Percentiles rank a stretch among this genome's conserved stretches.
Conservation (phyloP, 768 basidiomycete genomes). For the Dentipellis fragilis region DNA sequence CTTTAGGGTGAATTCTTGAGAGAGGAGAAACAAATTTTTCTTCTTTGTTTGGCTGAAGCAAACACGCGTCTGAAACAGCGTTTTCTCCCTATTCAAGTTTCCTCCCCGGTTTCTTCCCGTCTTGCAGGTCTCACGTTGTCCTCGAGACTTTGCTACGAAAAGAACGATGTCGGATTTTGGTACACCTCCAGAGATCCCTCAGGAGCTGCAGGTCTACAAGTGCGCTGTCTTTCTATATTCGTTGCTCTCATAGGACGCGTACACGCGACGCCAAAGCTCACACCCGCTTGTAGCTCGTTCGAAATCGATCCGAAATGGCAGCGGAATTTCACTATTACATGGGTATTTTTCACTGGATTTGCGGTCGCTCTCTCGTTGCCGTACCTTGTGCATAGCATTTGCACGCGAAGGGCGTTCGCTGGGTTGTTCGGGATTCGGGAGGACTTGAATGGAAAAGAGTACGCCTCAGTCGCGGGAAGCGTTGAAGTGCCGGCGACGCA, state of each 20-base stretch:
- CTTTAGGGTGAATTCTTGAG: too few species aligned
- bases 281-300: slow-evolving; percentile 45
- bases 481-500: slow-evolving; percentile 10
- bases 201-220: slow-evolving; percentile 58
- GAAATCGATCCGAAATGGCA: slow-evolving; percentile 72
- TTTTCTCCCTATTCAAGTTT: too few species aligned
- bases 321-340: slow-evolving; percentile 58
- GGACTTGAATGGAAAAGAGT: slow-evolving; percentile 22
- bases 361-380: slow-evolving; percentile 42
- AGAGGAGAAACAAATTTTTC: too few species aligned
- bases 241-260: not conserved
- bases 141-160: too few species aligned
- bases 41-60: too few species aligned
- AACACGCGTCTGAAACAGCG: too few species aligned
- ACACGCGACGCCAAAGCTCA: too few species aligned
- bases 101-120: too few species aligned
- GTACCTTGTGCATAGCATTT: slow-evolving; percentile 27
- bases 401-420: slow-evolving; percentile 29
- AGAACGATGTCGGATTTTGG: slow-evolving; percentile 28
- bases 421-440: slow-evolving; percentile 48
- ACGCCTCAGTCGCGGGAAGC: slow-evolving; percentile 19
- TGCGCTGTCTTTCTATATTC: slow-evolving; percentile 24
- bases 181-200: slow-evolving; percentile 49
- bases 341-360: slow-evolving; percentile 47
- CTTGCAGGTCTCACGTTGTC: too few species aligned